A percentile compares a stretch with the other conserved stretches of the same genome.
These are phyloP conservation scores for Quercus lobata DNA, from an alignment of 331 rosid genomes.

Conservation along the genomic window DNA sequence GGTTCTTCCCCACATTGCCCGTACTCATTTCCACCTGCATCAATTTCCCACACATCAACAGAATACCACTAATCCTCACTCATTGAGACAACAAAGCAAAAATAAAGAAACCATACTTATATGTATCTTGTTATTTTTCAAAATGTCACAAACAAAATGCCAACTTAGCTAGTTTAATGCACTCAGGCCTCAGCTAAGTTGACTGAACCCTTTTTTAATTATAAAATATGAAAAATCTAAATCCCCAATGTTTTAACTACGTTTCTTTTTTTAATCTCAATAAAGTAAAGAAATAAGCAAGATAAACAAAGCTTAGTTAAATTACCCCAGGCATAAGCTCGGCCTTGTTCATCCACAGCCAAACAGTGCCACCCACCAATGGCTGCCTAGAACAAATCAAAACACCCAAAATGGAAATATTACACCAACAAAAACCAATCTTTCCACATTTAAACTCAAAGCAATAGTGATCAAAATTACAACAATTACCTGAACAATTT, in stretches of 20 bases:
- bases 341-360: constrained; percentile 98
- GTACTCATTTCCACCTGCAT: constrained; percentile 92
- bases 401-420: constrained; percentile 9
- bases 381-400: constrained; percentile 61
- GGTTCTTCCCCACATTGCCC: constrained; percentile 99
- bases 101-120: neutral
- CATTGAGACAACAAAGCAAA: neutral
- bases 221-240: neutral
- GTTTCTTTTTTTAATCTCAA: neutral
- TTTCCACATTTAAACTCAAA: neutral
- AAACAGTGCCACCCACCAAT: constrained; percentile 99
- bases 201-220: neutral
- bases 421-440: neutral
- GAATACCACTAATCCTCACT: neutral
- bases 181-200: neutral
- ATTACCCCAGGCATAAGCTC: constrained; percentile 97
- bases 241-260: neutral
- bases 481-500: constrained; percentile 75
- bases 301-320: neutral
- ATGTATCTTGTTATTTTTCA: neutral
- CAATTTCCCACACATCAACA: constrained; percentile 1
- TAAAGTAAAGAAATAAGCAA: neutral
- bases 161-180: neutral
- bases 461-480: neutral
- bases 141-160: neutral